Conservation (phyloP, 1,284 basidiomycete genomes). For the Austroboletus sp. region DNA sequence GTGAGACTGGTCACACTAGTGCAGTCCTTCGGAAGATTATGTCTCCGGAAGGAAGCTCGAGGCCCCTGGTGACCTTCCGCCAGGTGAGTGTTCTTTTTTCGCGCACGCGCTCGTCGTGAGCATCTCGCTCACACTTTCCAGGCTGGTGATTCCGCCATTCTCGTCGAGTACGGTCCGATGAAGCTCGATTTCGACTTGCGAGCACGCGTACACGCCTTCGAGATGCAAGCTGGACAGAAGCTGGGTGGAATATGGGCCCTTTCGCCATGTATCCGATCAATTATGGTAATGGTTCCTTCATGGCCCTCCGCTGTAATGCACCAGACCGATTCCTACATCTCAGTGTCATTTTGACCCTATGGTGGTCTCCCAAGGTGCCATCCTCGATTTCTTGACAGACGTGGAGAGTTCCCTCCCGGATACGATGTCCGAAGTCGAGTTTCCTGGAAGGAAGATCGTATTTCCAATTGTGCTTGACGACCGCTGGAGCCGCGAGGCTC, state of each 20-base stretch:
- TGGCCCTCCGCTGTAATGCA: background rate
- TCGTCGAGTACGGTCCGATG: constrained; percentile 55
- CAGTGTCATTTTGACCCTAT: constrained; percentile 49
- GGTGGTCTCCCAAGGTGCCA: constrained; percentile 35
- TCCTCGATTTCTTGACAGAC: constrained; percentile 38
- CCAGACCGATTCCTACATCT: background rate
- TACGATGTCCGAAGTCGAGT: constrained; percentile 38
- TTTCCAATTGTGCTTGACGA: constrained; percentile 64
- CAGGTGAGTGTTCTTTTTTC: constrained; percentile 31
- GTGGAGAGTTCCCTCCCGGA: constrained; percentile 38
- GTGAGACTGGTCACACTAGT: background rate
- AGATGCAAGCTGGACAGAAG: constrained; percentile 36
- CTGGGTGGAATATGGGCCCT: constrained; percentile 40
- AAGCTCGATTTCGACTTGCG: constrained; percentile 45
- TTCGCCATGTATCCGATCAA: constrained; percentile 53
- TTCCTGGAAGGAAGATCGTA: constrained; percentile 48
- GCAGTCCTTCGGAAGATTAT: constrained; percentile 13
- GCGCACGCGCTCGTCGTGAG: background rate
- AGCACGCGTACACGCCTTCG: constrained; percentile 52
- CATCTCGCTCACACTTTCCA: constrained; percentile 15
- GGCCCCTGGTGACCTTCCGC: constrained; percentile 38
- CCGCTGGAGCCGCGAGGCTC: constrained; percentile 49
- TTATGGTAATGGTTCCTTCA: constrained; percentile 36
- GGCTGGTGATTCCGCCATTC: constrained; percentile 53
- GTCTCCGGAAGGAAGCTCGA: constrained; percentile 7